Base-by-base conservation (phyloP, 208 protist genomes). In the Leishmania arabica region DNA sequence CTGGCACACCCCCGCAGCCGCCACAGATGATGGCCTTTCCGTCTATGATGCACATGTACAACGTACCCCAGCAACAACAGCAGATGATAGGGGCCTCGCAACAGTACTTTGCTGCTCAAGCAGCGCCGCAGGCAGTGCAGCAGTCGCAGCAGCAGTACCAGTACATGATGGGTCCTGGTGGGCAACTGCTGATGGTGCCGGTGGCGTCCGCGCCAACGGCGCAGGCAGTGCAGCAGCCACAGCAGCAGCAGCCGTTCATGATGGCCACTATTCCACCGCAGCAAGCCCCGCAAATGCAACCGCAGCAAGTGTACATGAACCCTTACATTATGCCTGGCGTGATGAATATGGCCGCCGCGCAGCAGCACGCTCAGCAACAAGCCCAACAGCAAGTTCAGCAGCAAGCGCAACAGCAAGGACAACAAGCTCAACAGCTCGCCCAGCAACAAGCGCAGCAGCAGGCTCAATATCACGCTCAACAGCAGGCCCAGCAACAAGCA, bases 101-200 rank as follows among this genome's bases (percentile, higher is more conserved):
- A 72, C 65, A 81, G 56, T 84, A 70, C 74, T 77, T 78, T 65
- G 77, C 86, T 62, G 69, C 79, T 64, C 85, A 88, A 64, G 83
- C 64, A 13, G 47, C 24, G 51, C 77, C 65, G 19, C 49, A 53
- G n/a, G 65, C 81, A n/a, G 51, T 76, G 24, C 84, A 80, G 8
- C 77, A 82, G 51, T 78, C 81, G 60, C 85, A 75, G n/a, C 86
- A 87, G 71, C 79, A 84, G 53, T 83, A 75, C 45, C 86, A 88
- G 37, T 91, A 89, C 79, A 75, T 87, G 77, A 78, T 89, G 71
- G 79, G 82, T 3, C 81, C 88, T 1, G 78, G 75, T 21, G 88
- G 88, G 1, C 88, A 91, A 65, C 60, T 89, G 60, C 49, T 91
- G 70, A 68, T 88, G 69, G 66, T 86, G 75, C 85, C 88, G 2